Evolutionary conservation across 2,329 filamentous ascomycete species (phyloP), one percentile per base, ranked within the genome.

Genomic region (Teratosphaeria gauchensis): DNA sequence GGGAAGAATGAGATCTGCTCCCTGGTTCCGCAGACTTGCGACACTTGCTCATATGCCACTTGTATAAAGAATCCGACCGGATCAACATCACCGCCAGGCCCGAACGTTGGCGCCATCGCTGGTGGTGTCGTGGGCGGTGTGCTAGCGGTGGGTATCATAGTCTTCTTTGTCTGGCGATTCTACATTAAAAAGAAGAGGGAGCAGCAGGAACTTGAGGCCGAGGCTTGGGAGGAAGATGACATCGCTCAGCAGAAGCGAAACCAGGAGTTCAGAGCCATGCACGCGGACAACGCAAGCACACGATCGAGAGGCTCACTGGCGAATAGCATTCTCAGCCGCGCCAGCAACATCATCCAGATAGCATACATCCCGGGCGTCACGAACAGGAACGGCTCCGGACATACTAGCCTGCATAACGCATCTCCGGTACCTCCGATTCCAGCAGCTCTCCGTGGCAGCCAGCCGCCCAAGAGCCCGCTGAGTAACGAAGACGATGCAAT

Each of bases 321-420:
- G 16, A 96, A 92, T 9, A 97, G 92, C 30, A 91, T 97, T 60
- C 83, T 96, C 61, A 97, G 94, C 19, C 86, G 94, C 62, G 94
- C 94, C 54, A 97, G 94, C 69, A 99, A 99, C 78, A 92, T 99
- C 72, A 99, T 99, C 68, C 94, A 97, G 76, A 99, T 99, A 75
- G 94, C 94, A 58, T 99, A 97, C 74, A 97, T 99, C 65, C 94
- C 94, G 14, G 94, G 94, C 61, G 92, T 97, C 68, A 73, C 68
- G 24, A 96, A 96, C 76, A 84, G 92, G 65, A 91, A 92, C 7
- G 86, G 88, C n/a, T 92, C 90, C 0, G 63, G 66, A 2, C 64
- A 65, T 33, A 69, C 67, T 56, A 71, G 69, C 57, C 31, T 71
- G 51, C 61, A 66, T 16, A 60, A 64, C 42, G 56, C 60, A 28